A percentile compares a stretch with the other conserved stretches of the same genome.
phyloP scores from a whole-genome alignment of 768 basidiomycete genomes.

The Favolaschia claudopus region DNA sequence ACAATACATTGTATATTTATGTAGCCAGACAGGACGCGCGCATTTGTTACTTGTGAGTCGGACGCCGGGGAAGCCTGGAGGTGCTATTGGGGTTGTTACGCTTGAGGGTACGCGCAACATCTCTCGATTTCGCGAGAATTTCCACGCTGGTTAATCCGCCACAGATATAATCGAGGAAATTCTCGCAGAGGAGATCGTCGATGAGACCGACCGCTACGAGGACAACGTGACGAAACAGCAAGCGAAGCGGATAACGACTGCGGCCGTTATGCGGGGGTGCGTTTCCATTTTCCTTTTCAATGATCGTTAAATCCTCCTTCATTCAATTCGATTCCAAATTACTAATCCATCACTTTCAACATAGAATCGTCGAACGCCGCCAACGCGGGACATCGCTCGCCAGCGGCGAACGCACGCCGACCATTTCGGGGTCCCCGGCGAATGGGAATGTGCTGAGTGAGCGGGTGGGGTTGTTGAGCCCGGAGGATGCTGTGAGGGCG shows the following conservation, averaged over 20 bases:
- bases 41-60: slow-evolving; percentile 88
- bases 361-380: slow-evolving; percentile 65
- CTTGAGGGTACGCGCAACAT: slow-evolving; percentile 67
- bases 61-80: slow-evolving; percentile 83
- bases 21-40: slow-evolving; percentile 91
- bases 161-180: slow-evolving; percentile 91
- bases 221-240: slow-evolving; percentile 84
- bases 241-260: slow-evolving; percentile 75
- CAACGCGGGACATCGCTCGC: slow-evolving; percentile 39
- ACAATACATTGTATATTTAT: background rate
- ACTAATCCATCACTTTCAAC: background rate
- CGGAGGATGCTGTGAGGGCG: too few species aligned
- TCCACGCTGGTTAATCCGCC: background rate
- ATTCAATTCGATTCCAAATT: too few species aligned
- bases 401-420: slow-evolving; percentile 46
- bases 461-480: too few species aligned
- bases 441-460: too few species aligned
- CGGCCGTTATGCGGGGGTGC: slow-evolving; percentile 82
- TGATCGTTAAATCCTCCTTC: background rate
- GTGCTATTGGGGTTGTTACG: slow-evolving; percentile 91
- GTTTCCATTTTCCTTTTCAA: slow-evolving; percentile 30
- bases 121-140: background rate
- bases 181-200: slow-evolving; percentile 94
- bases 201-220: slow-evolving; percentile 91
- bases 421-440: too few species aligned